Conservation (phyloP, 106 monocot genomes). For the Acorus calamus region DNA sequence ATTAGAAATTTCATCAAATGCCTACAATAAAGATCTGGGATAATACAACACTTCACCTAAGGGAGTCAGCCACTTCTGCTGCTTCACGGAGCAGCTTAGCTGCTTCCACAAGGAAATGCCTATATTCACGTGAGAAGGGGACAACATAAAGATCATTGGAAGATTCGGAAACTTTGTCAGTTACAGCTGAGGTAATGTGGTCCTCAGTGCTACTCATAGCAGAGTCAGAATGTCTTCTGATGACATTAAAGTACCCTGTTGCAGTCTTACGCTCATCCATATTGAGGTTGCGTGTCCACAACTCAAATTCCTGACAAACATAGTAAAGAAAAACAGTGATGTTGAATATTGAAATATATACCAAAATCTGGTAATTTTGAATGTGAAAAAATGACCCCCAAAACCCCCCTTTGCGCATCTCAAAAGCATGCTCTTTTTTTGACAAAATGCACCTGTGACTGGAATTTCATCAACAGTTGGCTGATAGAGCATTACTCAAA, state of each 20-base stretch:
- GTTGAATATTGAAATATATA: too few species aligned
- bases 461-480: too few species aligned
- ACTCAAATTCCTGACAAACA: constrained; percentile 62
- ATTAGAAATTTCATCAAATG: neutral
- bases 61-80: constrained; percentile 57
- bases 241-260: constrained; percentile 81
- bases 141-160: constrained; percentile 43
- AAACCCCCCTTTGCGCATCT: too few species aligned
- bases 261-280: constrained; percentile 47
- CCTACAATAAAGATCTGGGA: neutral
- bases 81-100: constrained; percentile 57
- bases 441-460: too few species aligned
- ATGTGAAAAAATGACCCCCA: too few species aligned
- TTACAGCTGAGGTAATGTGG: constrained; percentile 7
- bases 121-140: constrained; percentile 81
- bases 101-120: constrained; percentile 46
- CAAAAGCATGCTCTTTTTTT: too few species aligned
- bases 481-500: too few species aligned
- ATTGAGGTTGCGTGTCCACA: constrained; percentile 57
- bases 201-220: constrained; percentile 10
- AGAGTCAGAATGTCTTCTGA: constrained; percentile 51
- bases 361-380: too few species aligned
- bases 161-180: neutral
- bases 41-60: constrained; percentile 37
- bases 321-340: too few species aligned